Evolutionary conservation across 371 early-diverging fungal species (phyloP), one percentile per base, ranked within the genome.

Genomic region (Mucor racemosus): DNA sequence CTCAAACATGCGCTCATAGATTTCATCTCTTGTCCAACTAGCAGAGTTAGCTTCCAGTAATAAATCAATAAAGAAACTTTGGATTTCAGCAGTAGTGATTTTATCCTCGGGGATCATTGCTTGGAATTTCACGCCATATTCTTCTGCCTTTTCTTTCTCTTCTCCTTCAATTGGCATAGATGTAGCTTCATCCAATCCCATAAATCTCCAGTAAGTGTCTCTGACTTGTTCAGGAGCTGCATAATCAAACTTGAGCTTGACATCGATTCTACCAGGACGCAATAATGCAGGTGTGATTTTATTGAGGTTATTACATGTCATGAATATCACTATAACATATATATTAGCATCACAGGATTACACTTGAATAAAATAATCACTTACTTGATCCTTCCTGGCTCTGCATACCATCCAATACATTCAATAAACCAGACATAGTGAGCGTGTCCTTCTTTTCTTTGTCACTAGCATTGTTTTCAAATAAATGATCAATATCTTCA

Each of bases 241-340:
- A 62, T 92, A 86, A 60, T 91, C 98, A 58, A 99, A 79, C 36
- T 88, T 83, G n/a, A 90, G 84, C 69, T 94, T 91, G 57, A 94
- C 73, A 71, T 99, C 99, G 19, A 99, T 94, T 39, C 99, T 90
- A 0, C 99, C 99, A 10, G 99, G 99, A 19, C 99, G 88, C 58
- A 98, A 89, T 55, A 99, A 80, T 11, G 99, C 99, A 8, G 95
- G 93, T 66, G 98, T 98, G 26, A 99, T 86, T 7, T 89, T 89
- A 38, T 92, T 93, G 41, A 97, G 79, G 70, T 97, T 95, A 78
- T 97, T 98, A 19, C 96, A 97, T 2, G 98, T 97, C 97, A 98
- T 97, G 69, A 95, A 90, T 13, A 95, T 86, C 62, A 95, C 84
- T 75, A 66, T 75, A 63, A 1, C 3, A n/a, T 1, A 40, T 14